Evolutionary conservation across 306 rosid species (phyloP).

Genomic region (Quillaja saponaria): DNA sequence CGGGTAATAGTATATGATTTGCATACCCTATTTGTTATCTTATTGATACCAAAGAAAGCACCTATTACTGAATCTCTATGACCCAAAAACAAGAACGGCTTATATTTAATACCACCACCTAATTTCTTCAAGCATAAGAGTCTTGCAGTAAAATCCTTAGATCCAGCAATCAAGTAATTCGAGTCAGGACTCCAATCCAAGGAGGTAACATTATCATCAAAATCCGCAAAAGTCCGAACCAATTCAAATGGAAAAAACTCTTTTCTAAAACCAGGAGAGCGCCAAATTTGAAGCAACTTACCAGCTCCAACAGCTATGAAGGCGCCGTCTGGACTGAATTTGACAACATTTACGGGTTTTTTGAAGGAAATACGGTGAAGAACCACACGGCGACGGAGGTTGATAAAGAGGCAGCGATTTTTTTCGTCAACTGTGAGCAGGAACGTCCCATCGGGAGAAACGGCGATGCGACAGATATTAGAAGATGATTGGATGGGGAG

Average conservation of each 20-base stretch:
- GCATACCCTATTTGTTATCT: slow-evolving; percentile 52
- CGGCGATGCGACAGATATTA: slow-evolving; percentile 68
- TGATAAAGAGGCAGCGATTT: slow-evolving; percentile 74
- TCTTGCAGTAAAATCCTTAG: slow-evolving; percentile 84
- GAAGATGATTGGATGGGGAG: slow-evolving; percentile 80
- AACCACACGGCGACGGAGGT: slow-evolving; percentile 78
- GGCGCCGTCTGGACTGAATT: slow-evolving; percentile 65
- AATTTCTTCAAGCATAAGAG: slow-evolving; percentile 52
- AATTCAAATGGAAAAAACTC: slow-evolving; percentile 78
- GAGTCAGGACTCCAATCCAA: slow-evolving; percentile 87
- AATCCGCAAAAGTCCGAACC: slow-evolving; percentile 65
- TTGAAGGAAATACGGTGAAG: slow-evolving; percentile 89
- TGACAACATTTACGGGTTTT: slow-evolving; percentile 49
- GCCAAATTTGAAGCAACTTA: slow-evolving; percentile 81
- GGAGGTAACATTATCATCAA: slow-evolving; percentile 52
- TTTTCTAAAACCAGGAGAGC: slow-evolving; percentile 67
- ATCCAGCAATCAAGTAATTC: slow-evolving; percentile 61
- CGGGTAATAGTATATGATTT: slow-evolving; percentile 71
- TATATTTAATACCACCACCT: slow-evolving; percentile 33
- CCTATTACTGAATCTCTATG: slow-evolving; percentile 83
- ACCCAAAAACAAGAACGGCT: slow-evolving; percentile 71
- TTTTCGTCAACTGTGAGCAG: slow-evolving; percentile 74
- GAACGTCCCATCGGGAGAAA: slow-evolving; percentile 77
- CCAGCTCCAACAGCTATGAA: slow-evolving; percentile 78
- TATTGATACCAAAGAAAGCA: slow-evolving; percentile 66